Percentiles rank a stretch among this genome's conserved stretches.
phyloP scores from a whole-genome alignment of 2,329 filamentous ascomycete genomes.

The Fusarium sp. region DNA sequence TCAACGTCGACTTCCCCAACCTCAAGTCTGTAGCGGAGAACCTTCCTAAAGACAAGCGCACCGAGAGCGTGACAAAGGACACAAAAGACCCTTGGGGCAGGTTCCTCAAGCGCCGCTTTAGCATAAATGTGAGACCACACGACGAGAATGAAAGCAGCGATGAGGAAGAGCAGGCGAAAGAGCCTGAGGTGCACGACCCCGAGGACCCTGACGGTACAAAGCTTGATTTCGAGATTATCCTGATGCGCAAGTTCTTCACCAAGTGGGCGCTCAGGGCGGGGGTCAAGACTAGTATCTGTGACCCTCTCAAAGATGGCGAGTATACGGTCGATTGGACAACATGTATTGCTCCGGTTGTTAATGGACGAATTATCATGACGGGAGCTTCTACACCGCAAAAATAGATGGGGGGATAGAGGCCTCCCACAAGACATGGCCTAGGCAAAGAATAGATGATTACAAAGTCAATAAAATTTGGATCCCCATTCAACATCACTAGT shows the following conservation, averaged over 20 bases:
- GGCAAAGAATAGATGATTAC: slow-evolving; percentile 6
- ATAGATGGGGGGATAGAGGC: not conserved
- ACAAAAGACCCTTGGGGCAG: slow-evolving; percentile 53
- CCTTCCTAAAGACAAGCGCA: slow-evolving; percentile 39
- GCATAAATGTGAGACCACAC: slow-evolving; percentile 52
- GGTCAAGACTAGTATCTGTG: slow-evolving; percentile 66
- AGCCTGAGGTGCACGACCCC: slow-evolving; percentile 45
- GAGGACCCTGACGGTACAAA: slow-evolving; percentile 57
- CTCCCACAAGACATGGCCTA: not conserved
- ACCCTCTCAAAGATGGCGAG: slow-evolving; percentile 70
- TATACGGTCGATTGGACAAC: slow-evolving; percentile 81
- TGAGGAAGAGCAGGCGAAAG: slow-evolving; percentile 50
- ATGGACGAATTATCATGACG: slow-evolving; percentile 77
- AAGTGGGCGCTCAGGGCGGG: slow-evolving; percentile 81
- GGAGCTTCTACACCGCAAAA: slow-evolving; percentile 32
- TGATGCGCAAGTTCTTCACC: slow-evolving; percentile 76
- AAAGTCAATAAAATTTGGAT: slow-evolving; percentile 11
- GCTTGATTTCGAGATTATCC: slow-evolving; percentile 68
- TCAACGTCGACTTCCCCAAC: slow-evolving; percentile 39
- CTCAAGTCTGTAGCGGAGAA: slow-evolving; percentile 42
- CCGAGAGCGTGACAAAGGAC: slow-evolving; percentile 36
- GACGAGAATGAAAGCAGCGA: slow-evolving; percentile 59
- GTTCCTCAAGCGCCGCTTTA: slow-evolving; percentile 55
- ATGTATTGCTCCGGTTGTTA: slow-evolving; percentile 81
- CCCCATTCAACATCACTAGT: not conserved